phyloP scores from a whole-genome alignment of 2,329 filamentous ascomycete species.

The Ophiostoma ulmi region DNA sequence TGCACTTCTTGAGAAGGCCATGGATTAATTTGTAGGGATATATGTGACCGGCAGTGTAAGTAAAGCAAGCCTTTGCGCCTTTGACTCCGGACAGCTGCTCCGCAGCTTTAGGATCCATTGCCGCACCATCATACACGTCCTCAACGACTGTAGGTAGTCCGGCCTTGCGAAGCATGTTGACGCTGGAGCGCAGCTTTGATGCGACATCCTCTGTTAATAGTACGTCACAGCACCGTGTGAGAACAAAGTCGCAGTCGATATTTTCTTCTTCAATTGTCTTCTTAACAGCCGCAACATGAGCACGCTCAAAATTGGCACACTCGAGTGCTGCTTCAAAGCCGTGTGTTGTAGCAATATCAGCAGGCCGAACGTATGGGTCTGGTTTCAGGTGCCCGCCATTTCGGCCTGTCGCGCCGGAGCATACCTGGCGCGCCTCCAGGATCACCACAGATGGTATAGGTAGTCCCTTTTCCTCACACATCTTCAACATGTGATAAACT shows the following conservation, averaged over 20 bases:
- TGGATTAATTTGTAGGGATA: conserved; percentile 8
- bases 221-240: not conserved
- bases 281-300: not conserved
- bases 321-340: conserved; percentile 2
- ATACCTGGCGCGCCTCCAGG: not conserved
- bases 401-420: not conserved
- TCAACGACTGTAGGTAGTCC: not conserved
- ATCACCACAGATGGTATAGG: conserved; percentile 5
- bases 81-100: not conserved
- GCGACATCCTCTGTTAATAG: not conserved
- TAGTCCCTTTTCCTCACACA: not conserved
- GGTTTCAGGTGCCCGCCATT: conserved; percentile 6
- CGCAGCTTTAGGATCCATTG: not conserved
- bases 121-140: not conserved
- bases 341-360: not conserved
- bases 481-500: conserved; percentile 4
- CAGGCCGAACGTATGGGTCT: conserved; percentile 9
- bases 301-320: conserved; percentile 5
- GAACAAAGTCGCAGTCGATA: conserved; percentile 1
- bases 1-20: conserved; percentile 1
- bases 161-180: not conserved
- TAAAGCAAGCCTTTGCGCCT: not conserved
- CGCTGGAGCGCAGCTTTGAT: not conserved
- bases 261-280: not conserved
- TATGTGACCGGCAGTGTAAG: conserved; percentile 6